These are phyloP conservation scores for Nicotiana rustica DNA, from an alignment of 305 asterid genomes.

Conservation along the genomic window DNA sequence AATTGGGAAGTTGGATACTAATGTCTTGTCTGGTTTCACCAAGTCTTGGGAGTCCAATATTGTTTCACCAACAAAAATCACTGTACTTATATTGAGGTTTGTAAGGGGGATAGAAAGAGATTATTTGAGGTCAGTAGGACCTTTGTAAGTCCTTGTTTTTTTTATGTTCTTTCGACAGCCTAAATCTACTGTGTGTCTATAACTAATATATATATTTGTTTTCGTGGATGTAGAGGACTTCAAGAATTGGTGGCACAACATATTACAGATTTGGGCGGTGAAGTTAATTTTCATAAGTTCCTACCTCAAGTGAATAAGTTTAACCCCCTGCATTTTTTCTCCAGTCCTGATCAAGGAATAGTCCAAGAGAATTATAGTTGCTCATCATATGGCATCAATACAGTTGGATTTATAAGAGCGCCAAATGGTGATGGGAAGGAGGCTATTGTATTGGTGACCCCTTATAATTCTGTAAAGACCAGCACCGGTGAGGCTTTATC, in stretches of 20 bases:
- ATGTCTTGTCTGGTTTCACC: neutral
- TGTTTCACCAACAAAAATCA: constrained; percentile 9
- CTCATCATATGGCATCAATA: constrained; percentile 71
- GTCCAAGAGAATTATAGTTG: constrained; percentile 64
- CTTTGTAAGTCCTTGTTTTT: constrained; percentile 15
- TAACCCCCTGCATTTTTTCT: constrained; percentile 80
- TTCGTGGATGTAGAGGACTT: constrained; percentile 63
- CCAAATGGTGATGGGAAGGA: constrained; percentile 96
- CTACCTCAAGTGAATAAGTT: constrained; percentile 61
- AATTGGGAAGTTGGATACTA: neutral
- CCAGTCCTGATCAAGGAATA: constrained; percentile 66
- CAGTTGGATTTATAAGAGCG: constrained; percentile 92
- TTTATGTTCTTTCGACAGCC: neutral
- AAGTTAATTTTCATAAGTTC: constrained; percentile 82
- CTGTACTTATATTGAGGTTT: neutral
- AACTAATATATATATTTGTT: constrained; percentile 33
- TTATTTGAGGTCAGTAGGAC: constrained; percentile 6
- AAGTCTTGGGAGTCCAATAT: neutral
- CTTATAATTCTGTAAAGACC: constrained; percentile 74
- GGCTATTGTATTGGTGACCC: constrained; percentile 92
- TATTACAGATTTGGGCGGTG: constrained; percentile 76
- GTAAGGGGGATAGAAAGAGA: neutral
- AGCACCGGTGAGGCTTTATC: constrained; percentile 77
- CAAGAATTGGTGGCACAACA: constrained; percentile 69
- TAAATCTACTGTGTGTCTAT: constrained; percentile 1